A percentile compares a stretch with the other conserved stretches of the same genome.
phyloP scores from a whole-genome alignment of 2,329 filamentous ascomycete genomes.

The Clathrospora elynae region DNA sequence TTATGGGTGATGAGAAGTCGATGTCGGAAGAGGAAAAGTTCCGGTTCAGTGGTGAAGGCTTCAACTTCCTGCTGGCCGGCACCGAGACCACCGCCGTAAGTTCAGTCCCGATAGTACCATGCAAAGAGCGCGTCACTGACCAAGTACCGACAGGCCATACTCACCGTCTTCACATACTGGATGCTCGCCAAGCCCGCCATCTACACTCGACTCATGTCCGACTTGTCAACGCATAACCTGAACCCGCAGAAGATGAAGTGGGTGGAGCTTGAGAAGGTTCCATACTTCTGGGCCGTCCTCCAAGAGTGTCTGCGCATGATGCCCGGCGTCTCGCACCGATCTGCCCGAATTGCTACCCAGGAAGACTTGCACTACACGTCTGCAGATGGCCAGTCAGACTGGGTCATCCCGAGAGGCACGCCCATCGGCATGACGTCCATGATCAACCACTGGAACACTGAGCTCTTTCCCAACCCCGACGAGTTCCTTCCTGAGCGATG shows the following conservation, averaged over 20 bases:
- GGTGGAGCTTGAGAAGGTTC: conserved; percentile 35
- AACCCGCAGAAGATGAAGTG: conserved; percentile 21
- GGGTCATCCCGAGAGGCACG: conserved; percentile 32
- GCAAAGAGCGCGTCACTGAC: conserved; percentile 16
- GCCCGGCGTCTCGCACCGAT: conserved; percentile 35
- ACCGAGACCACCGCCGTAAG: conserved; percentile 36
- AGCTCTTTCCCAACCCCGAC: conserved; percentile 39
- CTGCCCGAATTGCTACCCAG: conserved; percentile 25
- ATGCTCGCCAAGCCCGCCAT: conserved; percentile 39
- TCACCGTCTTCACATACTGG: conserved; percentile 42
- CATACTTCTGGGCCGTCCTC: conserved; percentile 43
- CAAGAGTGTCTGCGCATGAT: conserved; percentile 46
- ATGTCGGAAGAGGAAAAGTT: conserved; percentile 31
- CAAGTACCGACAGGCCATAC: conserved; percentile 30
- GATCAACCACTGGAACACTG: conserved; percentile 41
- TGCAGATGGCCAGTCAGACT: conserved; percentile 27
- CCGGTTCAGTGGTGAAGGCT: conserved; percentile 31
- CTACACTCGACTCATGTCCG: conserved; percentile 27
- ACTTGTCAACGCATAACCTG: conserved; percentile 22
- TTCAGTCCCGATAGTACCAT: no score
- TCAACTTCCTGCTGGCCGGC: conserved; percentile 33
- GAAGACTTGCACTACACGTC: conserved; percentile 29
- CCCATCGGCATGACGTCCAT: conserved; percentile 38
- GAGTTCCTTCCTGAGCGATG: conserved; percentile 44
- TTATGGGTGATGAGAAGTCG: conserved; percentile 27